Base-by-base conservation (phyloP, 2,329 filamentous ascomycete genomes). In the Dryadomyces quercivorus region DNA sequence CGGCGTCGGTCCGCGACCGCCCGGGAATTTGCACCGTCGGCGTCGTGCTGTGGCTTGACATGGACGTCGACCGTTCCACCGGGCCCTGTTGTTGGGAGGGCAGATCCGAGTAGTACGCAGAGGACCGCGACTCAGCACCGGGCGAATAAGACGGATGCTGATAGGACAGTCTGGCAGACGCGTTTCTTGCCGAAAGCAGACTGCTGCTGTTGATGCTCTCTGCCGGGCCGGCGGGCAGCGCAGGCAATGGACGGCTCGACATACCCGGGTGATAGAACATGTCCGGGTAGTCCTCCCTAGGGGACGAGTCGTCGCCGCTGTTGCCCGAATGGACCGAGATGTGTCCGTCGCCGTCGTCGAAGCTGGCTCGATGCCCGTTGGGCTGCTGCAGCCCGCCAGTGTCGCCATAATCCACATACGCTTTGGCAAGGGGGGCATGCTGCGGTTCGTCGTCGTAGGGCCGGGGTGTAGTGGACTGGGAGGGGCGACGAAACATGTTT, bases 191-290 rank as follows among this genome's bases (percentile, higher is more conserved):
- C 40, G 75, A 75, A 54, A 77, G 62, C 64, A 78, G 64, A 1
- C 75, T 75, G 63, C 74, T 77, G 60, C 72, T 75, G 52, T 26
- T 56, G 51, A 45, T 55, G 43, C 50, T 49, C 31, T 88, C 88
- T 2, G 82, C 83, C 12, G 76, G 78, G 8, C 75, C 79, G 45
- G 79, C 74, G 5, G 81, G 81, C 2, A 84, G 70, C 8, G 80
- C 80, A 60, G 72, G 87, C 64, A 73, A 85, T 68, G 69, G 90
- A 70, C 72, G 82, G 74, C 62, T 73, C 59, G 80, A 72, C 64
- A 90, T 81, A 43, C 88, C 88, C 18, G 91, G 91, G 63, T 97
- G 90, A 66, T 94, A 98, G 66, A 95, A 95, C 65, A 97, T 83
- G 62, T 95, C 93, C 18, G 86, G 87, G 58, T 89, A 88, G 55